These are phyloP conservation scores for Atkinsonella hypoxylon DNA, from an alignment of 2,329 filamentous ascomycete species.

Conservation along the genomic window DNA sequence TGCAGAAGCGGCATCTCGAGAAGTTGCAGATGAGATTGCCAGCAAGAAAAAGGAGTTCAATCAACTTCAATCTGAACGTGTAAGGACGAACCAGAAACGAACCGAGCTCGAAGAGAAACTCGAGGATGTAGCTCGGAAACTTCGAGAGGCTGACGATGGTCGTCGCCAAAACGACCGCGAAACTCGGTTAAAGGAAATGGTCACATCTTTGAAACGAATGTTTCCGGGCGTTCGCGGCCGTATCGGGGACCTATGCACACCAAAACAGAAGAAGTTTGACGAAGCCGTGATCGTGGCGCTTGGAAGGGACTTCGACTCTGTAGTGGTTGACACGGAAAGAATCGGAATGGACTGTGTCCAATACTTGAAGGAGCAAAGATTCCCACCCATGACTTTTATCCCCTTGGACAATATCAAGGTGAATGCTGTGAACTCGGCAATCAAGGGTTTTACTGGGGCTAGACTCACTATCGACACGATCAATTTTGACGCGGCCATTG, in stretches of 20 bases:
- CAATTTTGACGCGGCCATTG: conserved; percentile 77
- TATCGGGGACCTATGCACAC: conserved; percentile 82
- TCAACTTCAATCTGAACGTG: conserved; percentile 68
- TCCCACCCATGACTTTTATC: conserved; percentile 84
- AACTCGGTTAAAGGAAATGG: conserved; percentile 64
- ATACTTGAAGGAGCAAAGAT: conserved; percentile 82
- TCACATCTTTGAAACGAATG: conserved; percentile 76
- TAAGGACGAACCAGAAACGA: conserved; percentile 66
- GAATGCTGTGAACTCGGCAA: conserved; percentile 74
- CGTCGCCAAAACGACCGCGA: conserved; percentile 79
- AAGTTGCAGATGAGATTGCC: conserved; percentile 67
- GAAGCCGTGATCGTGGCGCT: conserved; percentile 88
- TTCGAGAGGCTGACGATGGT: conserved; percentile 77
- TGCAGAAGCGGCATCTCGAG: conserved; percentile 50
- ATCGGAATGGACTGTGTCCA: conserved; percentile 89
- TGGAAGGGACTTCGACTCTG: conserved; percentile 84
- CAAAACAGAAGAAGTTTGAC: conserved; percentile 94
- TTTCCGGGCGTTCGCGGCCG: conserved; percentile 87
- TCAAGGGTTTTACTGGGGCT: conserved; percentile 80
- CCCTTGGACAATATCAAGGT: conserved; percentile 97
- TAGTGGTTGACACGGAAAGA: conserved; percentile 91
- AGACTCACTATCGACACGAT: conserved; percentile 92
- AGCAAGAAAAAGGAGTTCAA: conserved; percentile 87
- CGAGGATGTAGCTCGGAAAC: conserved; percentile 64
- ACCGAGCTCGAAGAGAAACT: conserved; percentile 91